Evolutionary conservation across 345 rosid genomes (phyloP), one percentile per base, ranked within the genome.

Genomic region (Salix viminalis): DNA sequence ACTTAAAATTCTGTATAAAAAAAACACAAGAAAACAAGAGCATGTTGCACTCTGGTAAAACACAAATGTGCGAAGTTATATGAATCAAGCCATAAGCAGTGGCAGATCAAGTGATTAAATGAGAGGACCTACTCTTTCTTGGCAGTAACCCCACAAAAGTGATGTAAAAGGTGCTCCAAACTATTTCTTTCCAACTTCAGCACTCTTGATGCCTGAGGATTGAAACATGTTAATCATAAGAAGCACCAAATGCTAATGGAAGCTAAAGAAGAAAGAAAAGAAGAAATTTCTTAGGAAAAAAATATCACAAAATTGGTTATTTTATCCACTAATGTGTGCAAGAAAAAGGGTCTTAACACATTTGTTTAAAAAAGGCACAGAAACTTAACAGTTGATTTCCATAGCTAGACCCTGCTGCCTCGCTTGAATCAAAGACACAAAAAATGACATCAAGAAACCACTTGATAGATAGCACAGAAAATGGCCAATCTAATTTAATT

Each of bases 121-220:
- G 26, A 80, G 26, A 82, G 73, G 75, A 78, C 86, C 56, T 77
- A 96, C 98, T 93, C 92, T 89, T 95, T 95, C 79, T 95, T 93
- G 69, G 97, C 97, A 79, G 88, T 81, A 78, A 93, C 87, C 77
- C 88, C 91, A 85, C 98, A 93, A 76, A 81, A 91, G 81, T 86
- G 89, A 62, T 85, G 86, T 80, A 96, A 82, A 76, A 93, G 94
- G 83, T 85, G 82, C 83, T 93, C 97, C 87, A 93, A 87, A 86
- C 98, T 96, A 73, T 90, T 85, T 82, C 97, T 91, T 81, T 93
- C 94, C 89, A 92, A 77, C 83, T 95, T 93, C 83, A 95, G 76
- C 76, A 91, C 91, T 83, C 91, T 91, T 75, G 98, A 93, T 42
- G 98, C 97, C 98, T 93, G 89, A 77, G 34, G 70, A 76, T 16